Base-by-base conservation (phyloP, 1,139 yeast species). In the Debaryomyces subglobosus region DNA sequence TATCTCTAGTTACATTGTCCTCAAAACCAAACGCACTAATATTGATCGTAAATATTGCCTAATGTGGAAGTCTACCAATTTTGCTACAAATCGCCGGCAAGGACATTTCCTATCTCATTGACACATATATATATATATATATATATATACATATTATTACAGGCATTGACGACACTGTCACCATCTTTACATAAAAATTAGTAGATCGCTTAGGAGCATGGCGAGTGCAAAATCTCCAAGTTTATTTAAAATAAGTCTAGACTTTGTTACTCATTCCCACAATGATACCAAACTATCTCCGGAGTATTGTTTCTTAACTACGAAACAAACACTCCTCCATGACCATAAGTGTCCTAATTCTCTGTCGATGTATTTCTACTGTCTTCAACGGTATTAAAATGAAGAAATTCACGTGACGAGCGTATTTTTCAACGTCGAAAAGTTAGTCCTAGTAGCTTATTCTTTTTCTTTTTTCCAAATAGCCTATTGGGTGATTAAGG, bases 341-440 rank as follows among this genome's bases (percentile, higher is more conserved):
- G 30, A 12, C 30, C n/a, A 12, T 12, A 5, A 27, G 13, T 12
- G 13, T 27, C 6, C 13, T 27, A 4, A 27, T 27, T 2, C 13
- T 12, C n/a, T 27, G 29, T 27, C n/a, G 6, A 4, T 4, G 30
- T 27, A 13, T 4, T 27, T 38, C 43, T 39, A 20, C 2, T 35
- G 24, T 2, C 12, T 20, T 35, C 38, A 12, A 34, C 13, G 29
- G n/a, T 7, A 5, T 13, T 8, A 9, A 16, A 40, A 32, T 40
- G 15, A 30, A 40, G 43, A 40, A 40, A 35, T 29, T 44, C 46
- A 44, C 46, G 46, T 44, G 46, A 44, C 5, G 13, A 15, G 29
- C 27, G 38, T 27, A 41, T 32, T 45, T 45, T 45, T 45, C 48
- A 40, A 32, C 48, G 44, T 45, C 49, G 46, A 42, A 39, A 20